Evolutionary conservation across 495 filamentous ascomycete species (phyloP).

Genomic region (Cercophora sp.): DNA sequence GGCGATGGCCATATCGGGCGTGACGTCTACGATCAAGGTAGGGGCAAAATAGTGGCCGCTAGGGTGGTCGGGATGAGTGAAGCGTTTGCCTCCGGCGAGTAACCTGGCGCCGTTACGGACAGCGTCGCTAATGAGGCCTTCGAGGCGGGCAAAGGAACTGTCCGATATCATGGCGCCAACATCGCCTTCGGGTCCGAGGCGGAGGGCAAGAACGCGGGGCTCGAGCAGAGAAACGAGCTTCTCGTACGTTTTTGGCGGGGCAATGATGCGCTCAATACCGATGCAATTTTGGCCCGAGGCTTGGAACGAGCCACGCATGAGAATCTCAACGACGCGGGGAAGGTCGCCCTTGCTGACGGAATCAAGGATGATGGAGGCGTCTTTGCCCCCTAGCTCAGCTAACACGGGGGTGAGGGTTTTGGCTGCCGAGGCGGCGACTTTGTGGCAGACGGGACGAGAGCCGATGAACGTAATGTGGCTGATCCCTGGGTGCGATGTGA

Average conservation of each 20-base stretch:
- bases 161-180: constrained; percentile 88
- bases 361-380: constrained; percentile 88
- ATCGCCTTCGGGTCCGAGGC: constrained; percentile 62
- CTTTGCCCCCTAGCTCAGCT: constrained; percentile 92
- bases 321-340: constrained; percentile 65
- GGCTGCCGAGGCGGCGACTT: constrained; percentile 81
- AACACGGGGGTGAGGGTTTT: constrained; percentile 77
- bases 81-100: constrained; percentile 73
- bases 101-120: constrained; percentile 72
- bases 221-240: constrained; percentile 65
- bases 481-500: constrained; percentile 85
- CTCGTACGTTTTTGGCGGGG: constrained; percentile 67
- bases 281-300: constrained; percentile 98
- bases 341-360: constrained; percentile 61
- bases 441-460: constrained; percentile 77
- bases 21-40: constrained; percentile 85
- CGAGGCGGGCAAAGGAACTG: constrained; percentile 63
- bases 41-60: constrained; percentile 88
- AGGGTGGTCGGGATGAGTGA: constrained; percentile 63
- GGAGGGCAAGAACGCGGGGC: constrained; percentile 65
- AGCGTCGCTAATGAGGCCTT: constrained; percentile 70
- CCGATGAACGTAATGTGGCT: constrained; percentile 98
- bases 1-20: constrained; percentile 72
- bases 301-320: constrained; percentile 91
- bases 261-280: constrained; percentile 90